Evolutionary conservation across 2,329 filamentous ascomycete species (phyloP), one percentile per base, ranked within the genome.

Genomic region (Colletotrichum eremochloae): DNA sequence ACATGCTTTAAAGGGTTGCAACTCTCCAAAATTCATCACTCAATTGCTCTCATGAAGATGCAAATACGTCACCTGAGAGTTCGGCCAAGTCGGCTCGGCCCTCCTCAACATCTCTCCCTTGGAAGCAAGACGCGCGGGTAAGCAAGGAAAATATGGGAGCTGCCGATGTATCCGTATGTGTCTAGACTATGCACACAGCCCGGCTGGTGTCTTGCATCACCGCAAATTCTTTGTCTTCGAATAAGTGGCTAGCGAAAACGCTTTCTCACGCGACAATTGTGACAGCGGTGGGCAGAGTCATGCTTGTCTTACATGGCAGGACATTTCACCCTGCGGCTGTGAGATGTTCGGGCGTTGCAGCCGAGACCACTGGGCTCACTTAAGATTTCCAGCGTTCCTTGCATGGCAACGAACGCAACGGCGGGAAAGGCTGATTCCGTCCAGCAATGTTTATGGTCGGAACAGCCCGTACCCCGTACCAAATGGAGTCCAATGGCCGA

Each of bases 331-430:
- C 18, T 29, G 14, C n/a, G 6, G 20, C 36, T 20, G 33, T 1
- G 33, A 24, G 36, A 52, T 42, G n/a, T 36, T 38, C 29, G 29
- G 29, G 36, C 33, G 4, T 42, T 24, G 31, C 46, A 63, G 14
- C 40, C 62, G 40, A 64, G 62, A 56, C 38, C 31, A 15, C 18
- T 2, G 24, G 50, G 50, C 62, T 42, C 18, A 56, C 29, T 56
- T 14, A 31, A n/a, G 24, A 36, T 36, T 5, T 18, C 42, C 60
- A 40, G 44, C 40, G 44, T 69, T 33, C 15, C 20, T 53, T 36
- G 12, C 31, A 14, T n/a, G 44, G 44, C 20, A n/a, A 15, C 14
- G 46, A n/a, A 15, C 14, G 46, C 6, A 8, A 48, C 20, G 6
- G 14, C 14, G 53, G 31, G 24, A 31, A 9, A 52, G 60, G 53